phyloP scores from a whole-genome alignment of 2,329 filamentous ascomycete species.

The Coleophoma crateriformis region DNA sequence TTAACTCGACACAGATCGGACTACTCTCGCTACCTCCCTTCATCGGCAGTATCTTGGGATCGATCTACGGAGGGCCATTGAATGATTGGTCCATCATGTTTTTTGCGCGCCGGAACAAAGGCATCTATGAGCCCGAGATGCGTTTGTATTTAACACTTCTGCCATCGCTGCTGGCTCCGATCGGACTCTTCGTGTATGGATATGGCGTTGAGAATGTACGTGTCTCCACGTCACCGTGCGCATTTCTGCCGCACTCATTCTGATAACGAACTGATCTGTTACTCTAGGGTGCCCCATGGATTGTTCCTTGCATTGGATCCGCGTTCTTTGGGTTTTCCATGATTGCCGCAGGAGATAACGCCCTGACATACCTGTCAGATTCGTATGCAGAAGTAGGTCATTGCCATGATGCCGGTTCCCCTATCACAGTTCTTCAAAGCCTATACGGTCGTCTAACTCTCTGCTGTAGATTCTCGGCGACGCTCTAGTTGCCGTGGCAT shows the following conservation, averaged over 20 bases:
- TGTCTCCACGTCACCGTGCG: background rate
- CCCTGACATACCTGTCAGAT: constrained; percentile 6
- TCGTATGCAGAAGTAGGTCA: constrained; percentile 16
- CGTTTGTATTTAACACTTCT: constrained; percentile 11
- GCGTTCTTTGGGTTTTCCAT: constrained; percentile 4
- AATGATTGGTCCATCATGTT: constrained; percentile 30
- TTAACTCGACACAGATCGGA: constrained; percentile 29
- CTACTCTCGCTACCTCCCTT: constrained; percentile 33
- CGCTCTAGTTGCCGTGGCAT: background rate
- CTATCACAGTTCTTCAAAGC: too few relatives aligned
- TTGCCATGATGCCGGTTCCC: background rate
- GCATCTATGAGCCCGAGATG: constrained; percentile 36
- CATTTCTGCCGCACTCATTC: too few relatives aligned
- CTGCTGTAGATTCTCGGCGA: background rate
- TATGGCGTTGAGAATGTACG: constrained; percentile 2
- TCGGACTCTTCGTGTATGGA: constrained; percentile 6
- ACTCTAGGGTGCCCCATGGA: constrained; percentile 2
- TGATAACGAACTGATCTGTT: too few relatives aligned
- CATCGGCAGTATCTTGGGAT: constrained; percentile 31
- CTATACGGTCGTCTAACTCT: too few relatives aligned
- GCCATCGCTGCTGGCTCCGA: constrained; percentile 1
- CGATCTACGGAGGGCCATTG: constrained; percentile 26
- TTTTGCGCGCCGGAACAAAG: constrained; percentile 29
- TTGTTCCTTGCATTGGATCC: constrained; percentile 6
- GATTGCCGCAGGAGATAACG: constrained; percentile 1